Evolutionary conservation across 2,329 filamentous ascomycete genomes (phyloP).

Genomic region (Dactylellina leptospora): DNA sequence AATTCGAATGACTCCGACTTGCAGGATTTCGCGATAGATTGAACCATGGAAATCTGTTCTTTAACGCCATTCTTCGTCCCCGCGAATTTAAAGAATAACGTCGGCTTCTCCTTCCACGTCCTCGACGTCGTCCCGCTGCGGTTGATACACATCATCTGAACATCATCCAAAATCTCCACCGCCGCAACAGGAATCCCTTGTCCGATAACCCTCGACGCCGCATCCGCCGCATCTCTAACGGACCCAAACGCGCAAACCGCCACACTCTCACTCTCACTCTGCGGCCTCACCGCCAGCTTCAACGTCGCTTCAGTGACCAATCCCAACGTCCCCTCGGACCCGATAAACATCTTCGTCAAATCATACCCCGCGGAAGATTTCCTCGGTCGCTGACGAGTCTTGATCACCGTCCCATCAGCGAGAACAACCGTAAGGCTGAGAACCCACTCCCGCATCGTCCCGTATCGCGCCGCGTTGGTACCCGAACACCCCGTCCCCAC

Average conservation of each 20-base stretch:
- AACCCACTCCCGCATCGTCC: constrained; percentile 89
- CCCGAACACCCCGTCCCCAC: constrained; percentile 74
- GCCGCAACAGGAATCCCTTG: constrained; percentile 85
- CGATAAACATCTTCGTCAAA: constrained; percentile 79
- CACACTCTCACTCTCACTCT: constrained; percentile 77
- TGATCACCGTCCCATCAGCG: constrained; percentile 79
- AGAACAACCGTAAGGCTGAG: constrained; percentile 83
- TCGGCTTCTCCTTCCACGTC: constrained; percentile 76
- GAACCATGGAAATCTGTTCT: constrained; percentile 77
- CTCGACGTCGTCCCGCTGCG: constrained; percentile 72
- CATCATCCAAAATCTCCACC: constrained; percentile 91
- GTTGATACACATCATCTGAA: constrained; percentile 80
- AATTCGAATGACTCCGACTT: constrained; percentile 74
- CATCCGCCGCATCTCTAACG: constrained; percentile 77
- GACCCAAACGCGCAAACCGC: constrained; percentile 62
- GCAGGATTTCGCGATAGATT: constrained; percentile 69
- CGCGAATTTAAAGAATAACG: constrained; percentile 84
- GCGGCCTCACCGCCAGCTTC: constrained; percentile 78
- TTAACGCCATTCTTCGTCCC: constrained; percentile 76
- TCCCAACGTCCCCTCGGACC: constrained; percentile 81
- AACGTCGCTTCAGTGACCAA: constrained; percentile 84
- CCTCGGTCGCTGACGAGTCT: constrained; percentile 77
- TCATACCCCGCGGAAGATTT: constrained; percentile 87
- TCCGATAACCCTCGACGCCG: constrained; percentile 80
- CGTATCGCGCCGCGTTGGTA: constrained; percentile 81